These are phyloP conservation scores for Venturiaceae sp. DNA, from an alignment of 2,329 filamentous ascomycete genomes.

Conservation along the genomic window DNA sequence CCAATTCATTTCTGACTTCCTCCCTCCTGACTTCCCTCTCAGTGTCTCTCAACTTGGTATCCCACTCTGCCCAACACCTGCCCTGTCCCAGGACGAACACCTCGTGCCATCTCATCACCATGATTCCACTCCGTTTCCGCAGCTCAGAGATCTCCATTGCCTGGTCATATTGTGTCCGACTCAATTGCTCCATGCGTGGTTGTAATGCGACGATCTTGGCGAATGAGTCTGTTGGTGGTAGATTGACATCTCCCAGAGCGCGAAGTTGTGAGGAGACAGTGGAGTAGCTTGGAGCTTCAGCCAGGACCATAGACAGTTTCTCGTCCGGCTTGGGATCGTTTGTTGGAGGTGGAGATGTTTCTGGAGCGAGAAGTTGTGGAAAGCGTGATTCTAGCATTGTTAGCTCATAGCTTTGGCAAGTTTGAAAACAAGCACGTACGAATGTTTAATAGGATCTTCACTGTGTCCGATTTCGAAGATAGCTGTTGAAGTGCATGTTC, in stretches of 20 bases:
- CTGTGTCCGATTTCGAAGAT: slow-evolving; percentile 13
- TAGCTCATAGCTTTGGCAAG: not conserved
- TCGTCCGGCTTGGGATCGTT: not conserved
- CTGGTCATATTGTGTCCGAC: slow-evolving; percentile 52
- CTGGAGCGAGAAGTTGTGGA: slow-evolving; percentile 25
- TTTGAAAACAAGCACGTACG: slow-evolving; percentile 1
- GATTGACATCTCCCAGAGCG: slow-evolving; percentile 31
- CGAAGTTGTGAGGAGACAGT: slow-evolving; percentile 32
- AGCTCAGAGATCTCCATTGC: slow-evolving; percentile 52
- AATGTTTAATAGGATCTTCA: slow-evolving; percentile 4
- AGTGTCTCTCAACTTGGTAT: slow-evolving; percentile 54
- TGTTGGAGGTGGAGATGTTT: slow-evolving; percentile 8
- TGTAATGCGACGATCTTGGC: slow-evolving; percentile 47
- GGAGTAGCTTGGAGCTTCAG: slow-evolving; percentile 32
- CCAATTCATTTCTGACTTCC: slow-evolving; percentile 47
- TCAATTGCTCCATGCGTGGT: slow-evolving; percentile 53
- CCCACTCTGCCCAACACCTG: slow-evolving; percentile 60
- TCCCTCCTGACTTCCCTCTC: slow-evolving; percentile 57
- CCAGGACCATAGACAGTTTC: slow-evolving; percentile 28
- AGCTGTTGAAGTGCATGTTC: slow-evolving; percentile 28
- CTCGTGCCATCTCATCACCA: slow-evolving; percentile 58
- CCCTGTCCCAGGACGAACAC: slow-evolving; percentile 58
- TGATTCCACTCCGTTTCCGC: slow-evolving; percentile 50
- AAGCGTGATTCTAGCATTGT: slow-evolving; percentile 24
- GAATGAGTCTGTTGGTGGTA: slow-evolving; percentile 32